phyloP scores from a whole-genome alignment of 352 stramenopile species.

The Globisporangium canariense region DNA sequence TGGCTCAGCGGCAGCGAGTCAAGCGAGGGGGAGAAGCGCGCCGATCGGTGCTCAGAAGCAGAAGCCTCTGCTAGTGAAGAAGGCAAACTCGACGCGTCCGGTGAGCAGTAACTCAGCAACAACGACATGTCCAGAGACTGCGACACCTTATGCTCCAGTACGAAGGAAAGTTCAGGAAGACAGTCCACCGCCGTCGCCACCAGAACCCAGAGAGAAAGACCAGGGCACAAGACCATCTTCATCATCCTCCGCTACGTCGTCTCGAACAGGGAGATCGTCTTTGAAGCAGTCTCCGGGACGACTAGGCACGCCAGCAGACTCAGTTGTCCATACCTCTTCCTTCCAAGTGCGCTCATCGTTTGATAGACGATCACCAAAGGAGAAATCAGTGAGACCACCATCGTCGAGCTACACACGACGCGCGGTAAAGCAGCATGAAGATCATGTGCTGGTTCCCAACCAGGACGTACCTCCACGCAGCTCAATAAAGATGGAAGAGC shows the following conservation, averaged over 20 bases:
- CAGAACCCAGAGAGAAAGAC: not conserved
- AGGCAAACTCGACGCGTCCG: constrained; percentile 2
- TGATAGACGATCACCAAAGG: too few relatives aligned
- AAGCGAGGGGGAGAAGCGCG: constrained; percentile 7
- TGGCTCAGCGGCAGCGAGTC: not conserved
- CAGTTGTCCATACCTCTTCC: not conserved
- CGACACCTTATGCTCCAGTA: not conserved
- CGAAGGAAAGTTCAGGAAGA: not conserved
- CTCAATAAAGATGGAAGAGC: not conserved
- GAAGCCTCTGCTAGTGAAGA: not conserved
- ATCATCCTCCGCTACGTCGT: not conserved
- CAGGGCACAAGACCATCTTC: not conserved
- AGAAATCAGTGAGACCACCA: not conserved
- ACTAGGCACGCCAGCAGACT: not conserved
- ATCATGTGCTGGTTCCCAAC: not conserved
- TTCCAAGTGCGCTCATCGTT: not conserved
- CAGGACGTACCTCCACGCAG: not conserved
- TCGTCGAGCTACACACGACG: not conserved
- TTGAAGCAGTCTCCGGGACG: not conserved
- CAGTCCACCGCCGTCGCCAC: not conserved
- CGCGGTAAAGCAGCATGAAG: not conserved
- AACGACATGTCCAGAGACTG: not conserved
- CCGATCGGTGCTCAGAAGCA: not conserved
- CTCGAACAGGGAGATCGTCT: not conserved
- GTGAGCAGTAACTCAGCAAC: not conserved